Base-by-base conservation (phyloP, 176 grass and related monocot genomes). In the Pontederia crassipes region DNA sequence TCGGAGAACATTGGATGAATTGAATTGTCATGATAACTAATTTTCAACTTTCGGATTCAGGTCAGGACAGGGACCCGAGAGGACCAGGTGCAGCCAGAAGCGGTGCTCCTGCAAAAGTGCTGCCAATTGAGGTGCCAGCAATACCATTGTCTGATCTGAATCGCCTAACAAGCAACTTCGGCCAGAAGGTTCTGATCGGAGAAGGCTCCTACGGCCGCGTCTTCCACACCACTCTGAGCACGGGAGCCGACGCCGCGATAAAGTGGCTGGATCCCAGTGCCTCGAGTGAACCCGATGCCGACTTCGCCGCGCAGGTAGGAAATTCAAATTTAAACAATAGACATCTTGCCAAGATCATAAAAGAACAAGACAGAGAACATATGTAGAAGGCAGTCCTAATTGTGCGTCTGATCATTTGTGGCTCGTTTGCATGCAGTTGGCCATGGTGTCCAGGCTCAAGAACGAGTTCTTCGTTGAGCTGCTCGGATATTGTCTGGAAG, bases 151-250 rank as follows among this genome's bases (percentile, higher is more conserved):
- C 15, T 26, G 76, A 83, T 46, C 76, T 88, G 28, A 88, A 70
- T 65, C 67, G 11, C 5, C 64, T 83, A 65, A 74, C 76, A 1
- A 65, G 65, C 2, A 74, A 46, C 27, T 88, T 77, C 27, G 65
- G 78, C 13, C 52, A 66, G 45, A 57, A 66, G 2, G 76, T 80
- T 10, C 51, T 79, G 54, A 52, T 87, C 4, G 79, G 85, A 26
- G 76, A 87, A 82, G 85, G 85, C 49, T 82, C 84, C n/a, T 87
- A 87, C 17, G 68, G 83, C 3, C 48, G 65, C 8, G 81, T 87
- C 59, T 79, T 79, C 50, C 46, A n/a, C 14, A 75, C 75, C 48
- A 52, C 49, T 28, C 58, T 87, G 7, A 17, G 45, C 32, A 73
- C 76, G 3, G 72, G 76, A 14, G 72, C 79, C 54, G 49, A 9